Percentiles rank a stretch among this genome's conserved stretches.
Evolutionary conservation across 352 stramenopile species (phyloP).

Genomic region (Elongisporangium prolatum): DNA sequence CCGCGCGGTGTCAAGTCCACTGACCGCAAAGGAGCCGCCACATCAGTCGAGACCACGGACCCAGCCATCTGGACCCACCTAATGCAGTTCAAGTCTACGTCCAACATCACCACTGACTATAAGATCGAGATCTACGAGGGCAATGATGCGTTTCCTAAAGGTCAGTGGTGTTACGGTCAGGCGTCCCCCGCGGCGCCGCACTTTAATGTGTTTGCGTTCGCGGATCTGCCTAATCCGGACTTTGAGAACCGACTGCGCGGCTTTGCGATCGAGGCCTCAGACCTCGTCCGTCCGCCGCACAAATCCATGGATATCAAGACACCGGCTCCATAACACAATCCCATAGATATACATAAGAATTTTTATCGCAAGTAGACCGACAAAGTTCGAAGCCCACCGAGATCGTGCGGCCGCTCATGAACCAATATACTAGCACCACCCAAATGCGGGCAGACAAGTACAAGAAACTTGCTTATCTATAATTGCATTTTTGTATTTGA

Average conservation of each 20-base stretch:
- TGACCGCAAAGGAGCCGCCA: background rate
- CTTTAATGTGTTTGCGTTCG: constrained; percentile 24
- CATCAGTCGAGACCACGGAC: constrained; percentile 11
- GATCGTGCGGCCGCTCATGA: background rate
- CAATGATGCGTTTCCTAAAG: constrained; percentile 23
- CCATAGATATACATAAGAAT: background rate
- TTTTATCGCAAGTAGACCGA: too few species aligned
- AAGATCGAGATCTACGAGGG: constrained; percentile 46
- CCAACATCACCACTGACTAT: constrained; percentile 28
- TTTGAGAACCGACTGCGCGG: constrained; percentile 22
- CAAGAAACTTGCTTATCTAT: background rate
- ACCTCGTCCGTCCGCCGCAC: background rate
- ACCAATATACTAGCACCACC: too few species aligned
- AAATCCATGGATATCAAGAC: background rate
- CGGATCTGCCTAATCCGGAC: constrained; percentile 14
- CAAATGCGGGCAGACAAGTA: background rate
- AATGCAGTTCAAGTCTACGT: constrained; percentile 50
- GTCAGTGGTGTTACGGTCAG: constrained; percentile 58
- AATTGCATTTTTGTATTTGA: background rate
- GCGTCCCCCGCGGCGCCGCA: constrained; percentile 21
- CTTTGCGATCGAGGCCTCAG: constrained; percentile 20
- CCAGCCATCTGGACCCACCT: constrained; percentile 67
- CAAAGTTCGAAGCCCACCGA: too few species aligned
- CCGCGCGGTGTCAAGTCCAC: background rate
- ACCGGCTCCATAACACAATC: background rate